Conservation (phyloP, 2,329 filamentous ascomycete genomes). For the Colletotrichum sidae region DNA sequence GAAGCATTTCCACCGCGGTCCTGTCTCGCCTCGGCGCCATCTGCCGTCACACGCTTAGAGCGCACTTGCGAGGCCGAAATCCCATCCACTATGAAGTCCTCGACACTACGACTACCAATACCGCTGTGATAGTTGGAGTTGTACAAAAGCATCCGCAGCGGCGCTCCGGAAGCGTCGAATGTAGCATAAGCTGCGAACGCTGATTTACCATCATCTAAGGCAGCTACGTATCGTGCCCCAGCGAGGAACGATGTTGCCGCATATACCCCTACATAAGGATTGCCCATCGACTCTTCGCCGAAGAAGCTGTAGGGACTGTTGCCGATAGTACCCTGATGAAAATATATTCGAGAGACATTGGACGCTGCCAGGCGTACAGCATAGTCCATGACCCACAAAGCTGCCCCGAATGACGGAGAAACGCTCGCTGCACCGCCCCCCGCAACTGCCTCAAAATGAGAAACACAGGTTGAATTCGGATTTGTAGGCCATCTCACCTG, state of each 20-base stretch:
- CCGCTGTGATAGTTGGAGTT: conserved; percentile 57
- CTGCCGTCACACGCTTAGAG: conserved; percentile 22
- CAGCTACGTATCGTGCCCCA: conserved; percentile 55
- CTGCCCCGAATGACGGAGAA: conserved; percentile 52
- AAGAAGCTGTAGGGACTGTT: conserved; percentile 63
- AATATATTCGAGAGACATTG: conserved; percentile 48
- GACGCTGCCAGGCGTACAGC: conserved; percentile 23
- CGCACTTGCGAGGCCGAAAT: conserved; percentile 5
- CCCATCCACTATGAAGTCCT: conserved; percentile 14
- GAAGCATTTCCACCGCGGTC: conserved; percentile 22
- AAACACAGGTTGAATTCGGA: no score
- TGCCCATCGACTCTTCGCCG: conserved; percentile 60
- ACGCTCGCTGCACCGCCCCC: conserved; percentile 30
- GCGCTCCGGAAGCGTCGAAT: conserved; percentile 43
- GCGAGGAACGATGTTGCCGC: conserved; percentile 58
- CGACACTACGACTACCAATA: conserved; percentile 2
- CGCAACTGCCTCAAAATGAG: background rate
- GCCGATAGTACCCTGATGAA: conserved; percentile 64
- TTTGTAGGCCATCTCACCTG: conserved; percentile 47
- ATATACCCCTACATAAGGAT: conserved; percentile 64
- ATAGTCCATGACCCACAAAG: conserved; percentile 55
- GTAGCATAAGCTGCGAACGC: conserved; percentile 60
- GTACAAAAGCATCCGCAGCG: conserved; percentile 52
- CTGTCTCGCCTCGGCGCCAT: conserved; percentile 25
- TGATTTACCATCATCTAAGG: conserved; percentile 56